Base-by-base conservation (phyloP, 345 rosid genomes). In the Eucalyptus leucophloia region DNA sequence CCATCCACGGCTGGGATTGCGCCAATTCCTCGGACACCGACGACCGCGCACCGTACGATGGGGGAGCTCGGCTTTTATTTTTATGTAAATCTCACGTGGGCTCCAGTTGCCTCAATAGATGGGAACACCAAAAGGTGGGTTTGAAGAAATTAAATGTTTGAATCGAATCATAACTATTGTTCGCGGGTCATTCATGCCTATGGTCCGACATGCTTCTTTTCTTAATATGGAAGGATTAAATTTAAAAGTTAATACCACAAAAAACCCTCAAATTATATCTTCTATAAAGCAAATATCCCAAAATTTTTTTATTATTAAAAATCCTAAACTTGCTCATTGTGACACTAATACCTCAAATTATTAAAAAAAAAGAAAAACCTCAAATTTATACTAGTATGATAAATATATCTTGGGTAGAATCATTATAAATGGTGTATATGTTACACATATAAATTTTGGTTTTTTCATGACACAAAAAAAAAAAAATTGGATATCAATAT, bases 261-360 rank as follows among this genome's bases (percentile, higher is more conserved):
- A 56, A 56, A 56, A 56, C 0, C 0, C 7, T 0, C 12, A 56
- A 56, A 10, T 0, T 56, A 24, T 56, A 7, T 56, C 30, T 23
- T 2, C 1, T 24, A 56, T 56, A 11, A 56, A 0, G 2, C 30
- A 56, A 56, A 23, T 24, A 7, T 56, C 30, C 14, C 30, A 2
- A 56, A 13, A 14, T 56, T 56, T 56, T 56, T 24, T 24, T 56
- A 24, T 56, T 56, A 56, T 10, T 56, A 56, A 56, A 56, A 56
- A 24, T 12, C 7, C 13, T 26, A 56, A 26, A 1, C 14, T 24
- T 56, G 0, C 7, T 23, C 7, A 56, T 26, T 23, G 2, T 9
- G 14, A 56, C 7, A 56, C 30, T 9, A 56, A 56, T 56, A 24
- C 28, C 3, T 23, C 62, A 56, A 56, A 56, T 0, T 3, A 2